Conservation (phyloP, 371 early-diverging fungal genomes). For the Mortierella sp. region DNA sequence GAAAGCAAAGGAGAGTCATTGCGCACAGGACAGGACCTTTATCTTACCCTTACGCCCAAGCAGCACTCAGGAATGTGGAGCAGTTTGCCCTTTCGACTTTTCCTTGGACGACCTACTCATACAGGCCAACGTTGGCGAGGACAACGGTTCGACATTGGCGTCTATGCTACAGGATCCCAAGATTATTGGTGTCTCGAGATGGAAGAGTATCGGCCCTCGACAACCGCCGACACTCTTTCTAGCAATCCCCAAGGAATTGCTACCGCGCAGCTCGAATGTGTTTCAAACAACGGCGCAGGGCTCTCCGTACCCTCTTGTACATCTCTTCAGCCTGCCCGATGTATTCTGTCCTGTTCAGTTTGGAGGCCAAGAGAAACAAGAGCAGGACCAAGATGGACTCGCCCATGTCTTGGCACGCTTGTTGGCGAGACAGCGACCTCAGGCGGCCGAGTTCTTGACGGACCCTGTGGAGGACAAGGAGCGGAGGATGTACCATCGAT, state of each 20-base stretch:
- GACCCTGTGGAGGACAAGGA: constrained; percentile 16
- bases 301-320: constrained; percentile 38
- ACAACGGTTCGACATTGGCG: too few species aligned
- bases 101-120: constrained; percentile 43
- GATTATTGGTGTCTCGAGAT: constrained; percentile 27
- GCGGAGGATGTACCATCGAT: constrained; percentile 33
- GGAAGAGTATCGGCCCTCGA: constrained; percentile 19
- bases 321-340: constrained; percentile 38
- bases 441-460: constrained; percentile 29
- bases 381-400: neutral
- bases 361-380: constrained; percentile 17
- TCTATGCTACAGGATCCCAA: neutral
- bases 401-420: constrained; percentile 1
- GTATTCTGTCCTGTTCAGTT: constrained; percentile 21
- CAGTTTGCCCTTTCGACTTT: constrained; percentile 31
- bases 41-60: neutral
- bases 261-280: constrained; percentile 22
- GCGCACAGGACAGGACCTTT: neutral
- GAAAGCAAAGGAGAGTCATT: neutral
- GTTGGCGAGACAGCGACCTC: neutral
- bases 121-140: neutral
- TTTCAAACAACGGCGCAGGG: constrained; percentile 17
- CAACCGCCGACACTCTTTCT: neutral
- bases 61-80: neutral
- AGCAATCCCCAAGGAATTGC: neutral